These are phyloP conservation scores for Dillenia suffruticosa DNA, from an alignment of 164 flowering plant species.

Conservation along the genomic window DNA sequence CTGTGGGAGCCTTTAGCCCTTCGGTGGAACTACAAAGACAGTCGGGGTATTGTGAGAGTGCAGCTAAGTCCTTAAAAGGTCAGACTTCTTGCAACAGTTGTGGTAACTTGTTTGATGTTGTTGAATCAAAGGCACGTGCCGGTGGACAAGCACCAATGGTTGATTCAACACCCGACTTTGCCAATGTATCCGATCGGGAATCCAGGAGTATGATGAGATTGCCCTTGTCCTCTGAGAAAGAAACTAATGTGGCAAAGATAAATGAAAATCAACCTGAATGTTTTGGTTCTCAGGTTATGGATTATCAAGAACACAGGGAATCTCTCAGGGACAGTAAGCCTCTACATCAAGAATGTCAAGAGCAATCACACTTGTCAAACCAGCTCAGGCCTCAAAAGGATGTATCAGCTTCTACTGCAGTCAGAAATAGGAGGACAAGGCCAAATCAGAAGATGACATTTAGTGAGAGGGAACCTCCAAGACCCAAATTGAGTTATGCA, in stretches of 20 bases:
- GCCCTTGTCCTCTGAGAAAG: constrained; percentile 18
- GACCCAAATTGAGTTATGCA: constrained; percentile 26
- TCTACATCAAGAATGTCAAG: constrained; percentile 16
- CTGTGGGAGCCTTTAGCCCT: constrained; percentile 12
- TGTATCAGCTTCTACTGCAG: constrained; percentile 15
- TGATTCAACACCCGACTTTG: constrained; percentile 21
- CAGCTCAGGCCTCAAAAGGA: constrained; percentile 24
- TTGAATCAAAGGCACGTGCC: constrained; percentile 12
- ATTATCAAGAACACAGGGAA: constrained; percentile 12
- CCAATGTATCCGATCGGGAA: constrained; percentile 25
- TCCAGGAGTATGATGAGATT: constrained; percentile 18
- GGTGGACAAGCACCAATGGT: constrained; percentile 20
- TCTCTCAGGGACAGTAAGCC: constrained; percentile 13
- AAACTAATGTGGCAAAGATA: constrained; percentile 18
- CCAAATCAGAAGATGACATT: constrained; percentile 24
- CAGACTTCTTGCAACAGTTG: constrained; percentile 55
- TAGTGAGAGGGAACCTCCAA: constrained; percentile 27
- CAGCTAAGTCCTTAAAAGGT: constrained; percentile 19
- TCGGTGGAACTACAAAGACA: constrained; percentile 15
- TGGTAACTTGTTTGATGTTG: constrained; percentile 39
- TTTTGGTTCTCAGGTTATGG: constrained; percentile 14
- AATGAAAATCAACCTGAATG: constrained; percentile 10
- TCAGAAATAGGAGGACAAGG: constrained; percentile 21
- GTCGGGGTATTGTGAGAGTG: constrained; percentile 14
- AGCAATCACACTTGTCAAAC: constrained; percentile 19